Evolutionary conservation across 257 asterid genomes (phyloP).

Genomic region (Paraleonurus japonicus): DNA sequence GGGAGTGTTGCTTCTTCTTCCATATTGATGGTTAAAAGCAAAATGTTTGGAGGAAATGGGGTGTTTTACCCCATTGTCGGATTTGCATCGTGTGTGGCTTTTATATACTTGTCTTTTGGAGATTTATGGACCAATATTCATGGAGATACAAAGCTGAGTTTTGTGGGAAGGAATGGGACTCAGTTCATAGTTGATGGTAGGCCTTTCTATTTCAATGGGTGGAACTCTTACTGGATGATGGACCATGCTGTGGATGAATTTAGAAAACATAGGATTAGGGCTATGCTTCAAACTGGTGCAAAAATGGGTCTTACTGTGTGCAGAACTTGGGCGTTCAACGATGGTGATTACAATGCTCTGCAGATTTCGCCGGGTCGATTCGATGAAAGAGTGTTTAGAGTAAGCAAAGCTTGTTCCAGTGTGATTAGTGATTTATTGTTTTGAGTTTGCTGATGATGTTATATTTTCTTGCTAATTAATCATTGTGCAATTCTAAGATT

Average conservation of each 20-base stretch:
- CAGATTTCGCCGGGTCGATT: conserved; percentile 88
- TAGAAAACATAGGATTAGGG: conserved; percentile 57
- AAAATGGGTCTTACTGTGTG: conserved; percentile 97
- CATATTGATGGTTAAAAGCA: conserved; percentile 41
- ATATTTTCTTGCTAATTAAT: neutral
- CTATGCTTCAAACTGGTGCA: conserved; percentile 80
- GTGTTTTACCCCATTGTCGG: conserved; percentile 83
- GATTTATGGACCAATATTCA: conserved; percentile 57
- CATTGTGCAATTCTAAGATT: neutral
- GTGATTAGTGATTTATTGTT: conserved; percentile 18
- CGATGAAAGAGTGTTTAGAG: conserved; percentile 83
- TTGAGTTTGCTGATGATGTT: conserved; percentile 11
- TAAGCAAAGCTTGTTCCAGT: conserved; percentile 37
- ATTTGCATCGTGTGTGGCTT: conserved; percentile 74
- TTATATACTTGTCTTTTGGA: conserved; percentile 83
- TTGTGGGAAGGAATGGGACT: conserved; percentile 94
- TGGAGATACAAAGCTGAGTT: conserved; percentile 50
- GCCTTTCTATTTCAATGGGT: conserved; percentile 86
- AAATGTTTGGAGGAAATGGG: conserved; percentile 71
- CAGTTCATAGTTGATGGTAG: conserved; percentile 86
- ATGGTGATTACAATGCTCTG: conserved; percentile 90
- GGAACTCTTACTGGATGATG: conserved; percentile 99
- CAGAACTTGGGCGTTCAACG: conserved; percentile 98
- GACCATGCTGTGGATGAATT: conserved; percentile 81
- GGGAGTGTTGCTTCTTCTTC: neutral